A percentile compares a stretch with the other conserved stretches of the same genome.
Conservation (phyloP, 2,329 filamentous ascomycete species). For the Chaetomium sp. region DNA sequence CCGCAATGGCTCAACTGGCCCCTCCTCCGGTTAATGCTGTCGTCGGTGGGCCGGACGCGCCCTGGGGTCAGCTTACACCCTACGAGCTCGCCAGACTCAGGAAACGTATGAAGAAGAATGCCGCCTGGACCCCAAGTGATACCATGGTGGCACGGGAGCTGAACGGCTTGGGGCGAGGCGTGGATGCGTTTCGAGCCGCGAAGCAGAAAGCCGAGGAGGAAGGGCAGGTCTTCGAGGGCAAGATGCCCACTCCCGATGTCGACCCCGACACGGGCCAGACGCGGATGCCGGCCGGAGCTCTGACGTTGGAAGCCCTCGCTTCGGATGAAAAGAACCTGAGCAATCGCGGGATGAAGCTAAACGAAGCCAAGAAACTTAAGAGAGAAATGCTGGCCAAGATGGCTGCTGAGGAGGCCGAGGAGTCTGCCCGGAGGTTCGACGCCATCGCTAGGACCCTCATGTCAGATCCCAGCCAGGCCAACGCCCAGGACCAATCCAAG, state of each 20-base stretch:
- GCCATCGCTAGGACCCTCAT: slow-evolving; percentile 39
- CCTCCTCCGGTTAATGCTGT: slow-evolving; percentile 63
- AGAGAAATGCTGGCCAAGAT: slow-evolving; percentile 64
- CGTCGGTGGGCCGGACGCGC: slow-evolving; percentile 60
- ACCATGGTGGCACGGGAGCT: slow-evolving; percentile 84
- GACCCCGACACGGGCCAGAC: slow-evolving; percentile 55
- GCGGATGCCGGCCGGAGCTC: slow-evolving; percentile 61
- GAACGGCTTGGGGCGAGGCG: slow-evolving; percentile 67
- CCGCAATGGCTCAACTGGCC: slow-evolving; percentile 48
- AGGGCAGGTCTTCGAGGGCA: slow-evolving; percentile 61
- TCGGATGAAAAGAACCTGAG: slow-evolving; percentile 65
- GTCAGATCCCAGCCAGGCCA: slow-evolving; percentile 23
- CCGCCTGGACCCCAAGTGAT: slow-evolving; percentile 79
- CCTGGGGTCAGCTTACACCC: slow-evolving; percentile 66
- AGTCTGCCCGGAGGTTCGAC: slow-evolving; percentile 41
- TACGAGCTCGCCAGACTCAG: slow-evolving; percentile 69
- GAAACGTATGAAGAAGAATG: slow-evolving; percentile 91
- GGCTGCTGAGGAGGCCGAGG: slow-evolving; percentile 61
- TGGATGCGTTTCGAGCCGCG: slow-evolving; percentile 62
- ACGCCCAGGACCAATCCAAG: slow-evolving; percentile 27
- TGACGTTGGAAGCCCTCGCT: slow-evolving; percentile 58
- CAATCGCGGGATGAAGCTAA: slow-evolving; percentile 76
- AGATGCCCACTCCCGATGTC: slow-evolving; percentile 46
- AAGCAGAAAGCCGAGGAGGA: slow-evolving; percentile 67
- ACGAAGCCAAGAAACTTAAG: slow-evolving; percentile 76